Evolutionary conservation across 192 early-diverging fungal genomes (phyloP).

Genomic region (Pilaira anomala): DNA sequence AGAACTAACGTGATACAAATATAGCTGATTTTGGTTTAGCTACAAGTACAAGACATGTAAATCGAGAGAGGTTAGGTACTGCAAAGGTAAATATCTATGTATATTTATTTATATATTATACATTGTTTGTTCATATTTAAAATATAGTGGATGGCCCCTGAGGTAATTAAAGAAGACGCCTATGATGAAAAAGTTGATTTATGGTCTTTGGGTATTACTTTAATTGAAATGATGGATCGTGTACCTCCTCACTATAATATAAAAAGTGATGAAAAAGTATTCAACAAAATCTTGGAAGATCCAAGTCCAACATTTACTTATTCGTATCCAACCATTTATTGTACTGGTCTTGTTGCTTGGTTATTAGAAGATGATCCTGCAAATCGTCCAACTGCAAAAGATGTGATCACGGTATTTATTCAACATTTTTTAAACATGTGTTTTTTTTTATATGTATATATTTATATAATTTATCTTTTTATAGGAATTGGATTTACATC

Average conservation of each 20-base stretch:
- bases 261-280: slow-evolving; percentile 24
- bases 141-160: slow-evolving; percentile 41
- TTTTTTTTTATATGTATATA: background rate
- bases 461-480: background rate
- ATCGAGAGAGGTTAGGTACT: slow-evolving; percentile 36
- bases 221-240: slow-evolving; percentile 47
- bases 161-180: slow-evolving; percentile 34
- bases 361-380: slow-evolving; percentile 28
- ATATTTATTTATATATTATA: background rate
- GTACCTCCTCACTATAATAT: slow-evolving; percentile 40
- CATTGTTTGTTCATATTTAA: background rate
- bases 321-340: slow-evolving; percentile 32
- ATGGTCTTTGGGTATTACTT: slow-evolving; percentile 41
- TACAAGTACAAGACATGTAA: slow-evolving; percentile 27
- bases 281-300: slow-evolving; percentile 19
- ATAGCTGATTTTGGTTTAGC: slow-evolving; percentile 37
- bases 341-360: slow-evolving; percentile 34
- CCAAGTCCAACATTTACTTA: slow-evolving; percentile 38
- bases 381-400: slow-evolving; percentile 28
- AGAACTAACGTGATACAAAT: background rate
- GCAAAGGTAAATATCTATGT: slow-evolving; percentile 31
- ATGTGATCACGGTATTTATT: slow-evolving; percentile 31
- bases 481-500: slow-evolving; percentile 33
- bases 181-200: slow-evolving; percentile 38
- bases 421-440: too few relatives aligned